phyloP scores from a whole-genome alignment of 352 stramenopile species.

The Globisporangium iwayamae region DNA sequence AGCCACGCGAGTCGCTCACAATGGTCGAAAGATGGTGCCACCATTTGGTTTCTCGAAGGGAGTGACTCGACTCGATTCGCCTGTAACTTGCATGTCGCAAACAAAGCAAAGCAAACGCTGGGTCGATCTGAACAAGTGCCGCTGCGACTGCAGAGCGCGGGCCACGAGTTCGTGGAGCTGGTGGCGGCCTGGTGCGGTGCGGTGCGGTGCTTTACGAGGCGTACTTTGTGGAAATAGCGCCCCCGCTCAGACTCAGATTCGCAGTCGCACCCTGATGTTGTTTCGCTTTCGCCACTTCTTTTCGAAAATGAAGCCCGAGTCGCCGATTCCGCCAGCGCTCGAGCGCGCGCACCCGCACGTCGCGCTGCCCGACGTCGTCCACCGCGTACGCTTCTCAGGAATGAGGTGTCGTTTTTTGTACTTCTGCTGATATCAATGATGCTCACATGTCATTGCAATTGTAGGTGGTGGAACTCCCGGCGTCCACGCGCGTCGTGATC shows the following conservation, averaged over 20 bases:
- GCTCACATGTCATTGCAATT: no score
- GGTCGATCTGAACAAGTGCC: not conserved
- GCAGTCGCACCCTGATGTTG: not conserved
- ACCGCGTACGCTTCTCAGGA: constrained; percentile 24
- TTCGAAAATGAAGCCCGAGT: not conserved
- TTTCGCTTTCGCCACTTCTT: no score
- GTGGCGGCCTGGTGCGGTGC: no score
- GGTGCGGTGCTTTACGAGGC: no score
- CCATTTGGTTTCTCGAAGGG: not conserved
- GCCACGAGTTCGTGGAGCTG: no score
- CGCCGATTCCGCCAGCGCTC: not conserved
- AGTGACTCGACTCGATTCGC: not conserved
- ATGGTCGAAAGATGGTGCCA: not conserved
- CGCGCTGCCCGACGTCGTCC: constrained; percentile 38
- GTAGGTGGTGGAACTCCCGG: constrained; percentile 25
- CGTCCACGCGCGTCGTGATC: constrained; percentile 59
- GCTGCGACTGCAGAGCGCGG: no score
- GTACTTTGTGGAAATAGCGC: no score
- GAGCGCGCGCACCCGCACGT: constrained; percentile 46
- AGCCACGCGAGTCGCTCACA: not conserved
- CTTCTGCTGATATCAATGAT: not conserved
- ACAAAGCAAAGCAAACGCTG: not conserved
- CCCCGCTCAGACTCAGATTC: not conserved
- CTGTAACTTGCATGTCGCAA: not conserved
- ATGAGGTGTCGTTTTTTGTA: not conserved